Percentiles rank a stretch among this genome's conserved stretches.
These are phyloP conservation scores for Arthrobotrys iridis DNA, from an alignment of 2,329 filamentous ascomycete genomes.

Conservation along the genomic window DNA sequence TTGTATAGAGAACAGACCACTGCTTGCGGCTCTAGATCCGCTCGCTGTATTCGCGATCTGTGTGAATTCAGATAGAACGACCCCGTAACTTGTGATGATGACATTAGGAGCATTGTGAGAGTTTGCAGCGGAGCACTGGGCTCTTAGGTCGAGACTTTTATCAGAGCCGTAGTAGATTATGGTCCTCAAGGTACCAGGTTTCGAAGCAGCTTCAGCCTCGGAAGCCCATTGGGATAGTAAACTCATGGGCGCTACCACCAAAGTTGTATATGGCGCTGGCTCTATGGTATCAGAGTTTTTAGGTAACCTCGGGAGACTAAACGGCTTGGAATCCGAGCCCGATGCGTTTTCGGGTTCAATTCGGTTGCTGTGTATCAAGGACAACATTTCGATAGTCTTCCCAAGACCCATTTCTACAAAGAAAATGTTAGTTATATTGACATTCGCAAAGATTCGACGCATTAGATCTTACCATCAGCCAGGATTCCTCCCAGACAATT, in stretches of 20 bases:
- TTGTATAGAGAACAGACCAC: slow-evolving; percentile 86
- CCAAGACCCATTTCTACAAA: slow-evolving; percentile 88
- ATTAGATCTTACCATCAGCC: slow-evolving; percentile 70
- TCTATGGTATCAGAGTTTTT: slow-evolving; percentile 65
- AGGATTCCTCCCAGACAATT: slow-evolving; percentile 92
- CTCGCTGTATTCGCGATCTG: slow-evolving; percentile 72
- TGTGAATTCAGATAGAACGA: slow-evolving; percentile 87
- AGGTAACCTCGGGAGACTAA: slow-evolving; percentile 46
- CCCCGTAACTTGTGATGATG: slow-evolving; percentile 93
- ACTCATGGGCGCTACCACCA: slow-evolving; percentile 97
- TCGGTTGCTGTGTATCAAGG: slow-evolving; percentile 84
- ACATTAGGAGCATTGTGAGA: slow-evolving; percentile 81
- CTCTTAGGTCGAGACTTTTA: slow-evolving; percentile 79
- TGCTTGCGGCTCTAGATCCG: slow-evolving; percentile 72
- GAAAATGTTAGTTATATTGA: slow-evolving; percentile 52
- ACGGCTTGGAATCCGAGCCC: slow-evolving; percentile 40
- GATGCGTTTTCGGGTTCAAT: slow-evolving; percentile 54
- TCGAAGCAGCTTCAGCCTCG: slow-evolving; percentile 90
- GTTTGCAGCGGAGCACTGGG: slow-evolving; percentile 79
- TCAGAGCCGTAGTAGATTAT: slow-evolving; percentile 93
- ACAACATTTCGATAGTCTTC: slow-evolving; percentile 99
- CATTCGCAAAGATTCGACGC: not conserved
- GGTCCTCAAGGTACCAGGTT: slow-evolving; percentile 80
- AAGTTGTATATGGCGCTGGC: slow-evolving; percentile 83
- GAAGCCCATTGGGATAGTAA: slow-evolving; percentile 96